Percentiles rank a stretch among this genome's conserved stretches.
Conservation (phyloP, 768 basidiomycete species). For the Lentinula sp. region DNA sequence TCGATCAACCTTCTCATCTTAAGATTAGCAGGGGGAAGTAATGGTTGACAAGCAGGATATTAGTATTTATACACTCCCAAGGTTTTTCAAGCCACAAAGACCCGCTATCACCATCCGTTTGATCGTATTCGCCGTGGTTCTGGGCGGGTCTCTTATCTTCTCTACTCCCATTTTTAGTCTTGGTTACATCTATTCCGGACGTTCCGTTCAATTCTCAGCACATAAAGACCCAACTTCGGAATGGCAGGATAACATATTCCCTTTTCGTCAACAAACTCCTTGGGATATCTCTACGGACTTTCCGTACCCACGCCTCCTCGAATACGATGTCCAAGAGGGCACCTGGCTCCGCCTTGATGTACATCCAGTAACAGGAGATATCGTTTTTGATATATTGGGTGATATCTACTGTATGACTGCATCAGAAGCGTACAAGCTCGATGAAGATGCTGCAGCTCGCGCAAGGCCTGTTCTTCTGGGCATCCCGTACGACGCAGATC, state of each 20-base stretch:
- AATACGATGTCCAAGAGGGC: conserved; percentile 66
- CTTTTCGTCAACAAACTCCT: conserved; percentile 48
- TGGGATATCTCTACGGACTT: conserved; percentile 81
- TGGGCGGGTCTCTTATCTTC: not conserved
- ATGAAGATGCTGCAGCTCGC: conserved; percentile 16
- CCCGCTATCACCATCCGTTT: not conserved
- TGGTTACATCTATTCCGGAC: not conserved
- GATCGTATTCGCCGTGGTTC: not conserved
- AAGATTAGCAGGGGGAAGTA: not conserved
- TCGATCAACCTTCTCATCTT: too few relatives aligned
- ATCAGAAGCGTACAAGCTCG: conserved; percentile 18
- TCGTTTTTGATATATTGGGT: conserved; percentile 71
- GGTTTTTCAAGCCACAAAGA: not conserved
- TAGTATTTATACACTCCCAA: not conserved
- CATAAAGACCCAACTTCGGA: not conserved
- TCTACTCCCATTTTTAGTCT: not conserved
- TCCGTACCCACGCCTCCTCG: conserved; percentile 56
- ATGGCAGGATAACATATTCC: conserved; percentile 40
- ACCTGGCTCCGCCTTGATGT: conserved; percentile 76
- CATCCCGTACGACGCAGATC: conserved; percentile 65
- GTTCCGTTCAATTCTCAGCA: not conserved
- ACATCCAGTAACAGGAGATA: conserved; percentile 61
- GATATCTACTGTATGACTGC: conserved; percentile 68
- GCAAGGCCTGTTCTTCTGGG: conserved; percentile 60
- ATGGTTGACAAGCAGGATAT: not conserved